phyloP scores from a whole-genome alignment of 2,329 filamentous ascomycete genomes.

The Fusarium tupiense region DNA sequence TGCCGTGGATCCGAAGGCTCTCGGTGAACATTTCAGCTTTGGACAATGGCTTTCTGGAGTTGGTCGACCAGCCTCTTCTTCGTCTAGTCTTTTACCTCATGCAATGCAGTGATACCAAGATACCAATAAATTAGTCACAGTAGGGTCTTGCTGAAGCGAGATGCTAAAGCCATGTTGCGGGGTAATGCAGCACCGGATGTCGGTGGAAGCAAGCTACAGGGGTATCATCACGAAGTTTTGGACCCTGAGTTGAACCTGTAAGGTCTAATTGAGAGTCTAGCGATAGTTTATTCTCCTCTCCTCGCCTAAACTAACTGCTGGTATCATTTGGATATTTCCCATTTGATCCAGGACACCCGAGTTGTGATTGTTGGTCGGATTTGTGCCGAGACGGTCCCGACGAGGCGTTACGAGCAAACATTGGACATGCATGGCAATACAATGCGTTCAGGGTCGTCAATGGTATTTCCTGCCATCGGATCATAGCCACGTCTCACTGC shows the following conservation, averaged over 20 bases:
- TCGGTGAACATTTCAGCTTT: not conserved
- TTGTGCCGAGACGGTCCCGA: not conserved
- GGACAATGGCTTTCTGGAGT: not conserved
- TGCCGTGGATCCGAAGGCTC: not conserved
- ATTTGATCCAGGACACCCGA: not conserved
- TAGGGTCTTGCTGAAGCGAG: not conserved
- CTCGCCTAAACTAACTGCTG: not conserved
- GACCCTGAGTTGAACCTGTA: not conserved
- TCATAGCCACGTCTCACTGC: not conserved
- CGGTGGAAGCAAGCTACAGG: not conserved
- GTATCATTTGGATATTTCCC: no score
- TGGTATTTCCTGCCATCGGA: not conserved
- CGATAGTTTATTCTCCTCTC: not conserved
- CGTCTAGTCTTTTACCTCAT: not conserved
- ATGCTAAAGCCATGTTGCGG: not conserved
- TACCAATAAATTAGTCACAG: not conserved
- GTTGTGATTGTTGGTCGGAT: not conserved
- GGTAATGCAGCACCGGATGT: not conserved
- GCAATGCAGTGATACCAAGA: not conserved
- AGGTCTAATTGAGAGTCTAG: not conserved
- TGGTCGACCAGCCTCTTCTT: rapidly evolving
- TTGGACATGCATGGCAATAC: not conserved
- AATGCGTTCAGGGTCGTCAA: not conserved
- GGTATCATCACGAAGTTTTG: not conserved
- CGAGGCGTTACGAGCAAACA: not conserved